A percentile compares a stretch with the other conserved stretches of the same genome.
phyloP scores from a whole-genome alignment of 345 rosid species.

The Nephelium lappaceum region DNA sequence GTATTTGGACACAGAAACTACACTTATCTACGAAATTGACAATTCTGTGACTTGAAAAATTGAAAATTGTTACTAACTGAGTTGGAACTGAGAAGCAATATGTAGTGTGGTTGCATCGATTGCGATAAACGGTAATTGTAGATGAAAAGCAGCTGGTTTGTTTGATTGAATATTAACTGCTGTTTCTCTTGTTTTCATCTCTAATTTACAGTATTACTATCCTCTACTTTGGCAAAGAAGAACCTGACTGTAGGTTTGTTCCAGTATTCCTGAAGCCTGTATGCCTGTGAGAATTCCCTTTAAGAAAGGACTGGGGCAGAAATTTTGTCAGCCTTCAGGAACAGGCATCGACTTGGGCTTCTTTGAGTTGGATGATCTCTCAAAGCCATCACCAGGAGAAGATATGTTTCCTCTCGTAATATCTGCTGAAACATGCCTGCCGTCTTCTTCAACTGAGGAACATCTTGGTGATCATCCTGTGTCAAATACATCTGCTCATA shows the following conservation, averaged over 20 bases:
- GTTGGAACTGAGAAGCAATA: background rate
- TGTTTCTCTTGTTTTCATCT: constrained; percentile 14
- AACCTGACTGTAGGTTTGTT: constrained; percentile 61
- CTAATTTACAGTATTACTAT: constrained; percentile 62
- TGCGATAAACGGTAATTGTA: background rate
- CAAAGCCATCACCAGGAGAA: constrained; percentile 66
- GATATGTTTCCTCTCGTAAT: constrained; percentile 87
- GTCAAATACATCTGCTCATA: constrained; percentile 46
- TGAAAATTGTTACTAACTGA: background rate
- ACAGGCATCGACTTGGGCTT: constrained; percentile 85
- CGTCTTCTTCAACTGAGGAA: constrained; percentile 30
- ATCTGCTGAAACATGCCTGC: constrained; percentile 59
- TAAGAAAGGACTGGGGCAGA: constrained; percentile 69
- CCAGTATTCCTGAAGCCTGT: constrained; percentile 70
- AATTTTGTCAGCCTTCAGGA: constrained; percentile 76
- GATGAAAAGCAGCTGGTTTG: background rate
- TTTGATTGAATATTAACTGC: background rate
- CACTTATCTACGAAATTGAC: constrained; percentile 8
- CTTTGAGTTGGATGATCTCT: constrained; percentile 75
- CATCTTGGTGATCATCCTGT: constrained; percentile 30
- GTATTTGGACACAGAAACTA: background rate
- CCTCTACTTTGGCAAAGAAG: constrained; percentile 83
- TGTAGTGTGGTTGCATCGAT: background rate
- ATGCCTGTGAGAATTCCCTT: constrained; percentile 63
- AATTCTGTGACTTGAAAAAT: background rate